A percentile compares a stretch with the other conserved stretches of the same genome.
Evolutionary conservation across 2,329 filamentous ascomycete species (phyloP).

Genomic region (Alternaria triticina): DNA sequence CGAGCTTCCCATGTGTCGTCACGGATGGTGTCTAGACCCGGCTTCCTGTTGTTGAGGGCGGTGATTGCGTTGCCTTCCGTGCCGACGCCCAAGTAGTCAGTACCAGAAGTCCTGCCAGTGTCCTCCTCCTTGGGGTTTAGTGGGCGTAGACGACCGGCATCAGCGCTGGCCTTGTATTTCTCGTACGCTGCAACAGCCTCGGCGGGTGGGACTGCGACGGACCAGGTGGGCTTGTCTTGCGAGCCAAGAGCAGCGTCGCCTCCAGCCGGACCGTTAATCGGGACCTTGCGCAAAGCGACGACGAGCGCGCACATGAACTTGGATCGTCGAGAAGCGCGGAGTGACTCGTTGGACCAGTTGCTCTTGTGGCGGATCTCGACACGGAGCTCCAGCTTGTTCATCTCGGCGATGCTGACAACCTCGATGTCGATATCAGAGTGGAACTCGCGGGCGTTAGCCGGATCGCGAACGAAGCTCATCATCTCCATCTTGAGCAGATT

Average conservation of each 20-base stretch:
- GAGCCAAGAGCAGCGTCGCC: constrained; percentile 67
- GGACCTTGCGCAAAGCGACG: constrained; percentile 82
- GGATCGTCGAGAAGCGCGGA: constrained; percentile 80
- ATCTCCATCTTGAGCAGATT: constrained; percentile 85
- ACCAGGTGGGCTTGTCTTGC: constrained; percentile 77
- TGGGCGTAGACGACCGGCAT: constrained; percentile 71
- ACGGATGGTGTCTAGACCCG: constrained; percentile 52
- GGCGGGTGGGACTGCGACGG: constrained; percentile 74
- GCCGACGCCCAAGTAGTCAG: constrained; percentile 42
- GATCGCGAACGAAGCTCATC: constrained; percentile 79
- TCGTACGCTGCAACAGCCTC: constrained; percentile 70
- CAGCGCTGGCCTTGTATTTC: constrained; percentile 56
- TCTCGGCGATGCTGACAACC: constrained; percentile 77
- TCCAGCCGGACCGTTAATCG: constrained; percentile 82
- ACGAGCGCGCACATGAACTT: constrained; percentile 98
- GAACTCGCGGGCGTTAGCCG: constrained; percentile 92
- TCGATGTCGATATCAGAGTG: constrained; percentile 81
- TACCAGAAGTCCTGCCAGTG: constrained; percentile 39
- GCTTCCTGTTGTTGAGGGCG: constrained; percentile 52
- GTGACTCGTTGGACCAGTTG: constrained; percentile 71
- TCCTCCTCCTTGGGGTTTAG: constrained; percentile 37
- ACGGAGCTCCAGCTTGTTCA: constrained; percentile 85
- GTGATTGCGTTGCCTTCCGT: constrained; percentile 52
- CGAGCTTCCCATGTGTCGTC: constrained; percentile 54
- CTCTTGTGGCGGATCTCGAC: constrained; percentile 86